These are phyloP conservation scores for Massariosphaeria phaeospora DNA, from an alignment of 495 filamentous ascomycete species.

Conservation along the genomic window DNA sequence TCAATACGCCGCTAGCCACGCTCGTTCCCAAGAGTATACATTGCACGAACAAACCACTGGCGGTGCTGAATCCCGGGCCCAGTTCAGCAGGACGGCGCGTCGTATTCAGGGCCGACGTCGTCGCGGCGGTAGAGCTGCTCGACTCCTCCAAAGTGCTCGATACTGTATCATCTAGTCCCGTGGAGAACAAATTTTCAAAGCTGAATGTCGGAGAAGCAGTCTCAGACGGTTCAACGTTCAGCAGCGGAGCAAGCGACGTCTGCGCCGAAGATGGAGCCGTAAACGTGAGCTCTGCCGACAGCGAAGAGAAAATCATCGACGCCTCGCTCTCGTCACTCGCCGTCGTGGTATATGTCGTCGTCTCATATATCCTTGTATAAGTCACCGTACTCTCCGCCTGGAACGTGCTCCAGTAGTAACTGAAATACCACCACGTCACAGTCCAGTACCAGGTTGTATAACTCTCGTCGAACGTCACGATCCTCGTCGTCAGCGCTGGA, in stretches of 20 bases:
- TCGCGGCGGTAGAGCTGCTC: not conserved
- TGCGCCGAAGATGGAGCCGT: conserved; percentile 8
- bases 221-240: not conserved
- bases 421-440: conserved; percentile 24
- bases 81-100: not conserved
- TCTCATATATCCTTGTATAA: conserved; percentile 11
- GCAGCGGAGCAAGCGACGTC: conserved; percentile 4
- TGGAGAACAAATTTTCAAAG: not conserved
- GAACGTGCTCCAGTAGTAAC: conserved; percentile 17
- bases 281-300: conserved; percentile 15
- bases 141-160: no score
- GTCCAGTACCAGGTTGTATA: conserved; percentile 21
- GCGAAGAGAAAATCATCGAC: conserved; percentile 5
- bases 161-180: no score
- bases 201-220: not conserved
- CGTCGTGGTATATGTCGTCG: conserved; percentile 20
- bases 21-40: not conserved
- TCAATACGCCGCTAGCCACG: not conserved
- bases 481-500: not conserved
- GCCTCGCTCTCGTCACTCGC: conserved; percentile 14
- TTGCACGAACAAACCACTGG: not conserved
- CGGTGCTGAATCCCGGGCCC: not conserved
- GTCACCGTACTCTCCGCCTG: conserved; percentile 6
- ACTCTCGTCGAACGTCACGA: not conserved
- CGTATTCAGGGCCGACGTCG: not conserved